Percentiles rank a stretch among this genome's conserved stretches.
Evolutionary conservation across 352 stramenopile species (phyloP).

Genomic region (Pythium vanterpoolii): DNA sequence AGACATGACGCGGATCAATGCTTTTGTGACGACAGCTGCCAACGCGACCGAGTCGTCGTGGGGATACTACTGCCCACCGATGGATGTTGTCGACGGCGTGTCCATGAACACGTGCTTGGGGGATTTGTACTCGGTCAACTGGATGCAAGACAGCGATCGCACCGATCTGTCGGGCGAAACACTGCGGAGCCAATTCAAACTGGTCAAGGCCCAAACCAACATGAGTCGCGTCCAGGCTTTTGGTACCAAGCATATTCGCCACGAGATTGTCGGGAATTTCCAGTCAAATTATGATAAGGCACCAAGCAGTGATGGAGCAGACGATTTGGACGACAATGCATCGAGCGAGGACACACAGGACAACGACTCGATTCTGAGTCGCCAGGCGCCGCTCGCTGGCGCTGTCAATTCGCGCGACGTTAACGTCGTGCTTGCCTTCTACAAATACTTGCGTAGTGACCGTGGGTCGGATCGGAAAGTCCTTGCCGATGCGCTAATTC

Average conservation of each 20-base stretch:
- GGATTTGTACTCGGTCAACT: constrained; percentile 90
- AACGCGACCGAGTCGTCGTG: constrained; percentile 88
- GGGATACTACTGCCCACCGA: constrained; percentile 85
- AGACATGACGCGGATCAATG: constrained; percentile 79
- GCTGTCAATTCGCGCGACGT: constrained; percentile 66
- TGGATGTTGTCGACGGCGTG: constrained; percentile 69
- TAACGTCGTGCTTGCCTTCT: constrained; percentile 74
- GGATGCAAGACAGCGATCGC: constrained; percentile 89
- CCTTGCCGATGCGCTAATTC: constrained; percentile 42
- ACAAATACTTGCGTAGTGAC: constrained; percentile 63
- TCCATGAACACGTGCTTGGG: constrained; percentile 79
- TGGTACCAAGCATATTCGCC: constrained; percentile 44
- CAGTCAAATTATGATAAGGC: constrained; percentile 71
- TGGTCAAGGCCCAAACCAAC: constrained; percentile 69
- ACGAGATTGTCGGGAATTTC: constrained; percentile 84
- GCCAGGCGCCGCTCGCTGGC: not conserved
- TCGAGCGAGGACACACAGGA: constrained; percentile 14
- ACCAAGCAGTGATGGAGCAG: constrained; percentile 1
- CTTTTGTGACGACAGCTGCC: constrained; percentile 88
- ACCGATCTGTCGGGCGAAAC: constrained; percentile 77
- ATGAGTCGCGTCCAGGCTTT: constrained; percentile 86
- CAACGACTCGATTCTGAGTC: constrained; percentile 1
- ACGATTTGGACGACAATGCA: constrained; percentile 9
- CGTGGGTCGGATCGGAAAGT: constrained; percentile 30
- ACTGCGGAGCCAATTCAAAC: constrained; percentile 69